Evolutionary conservation across 164 flowering plant species (phyloP).

Genomic region (Stephania cephalantha): DNA sequence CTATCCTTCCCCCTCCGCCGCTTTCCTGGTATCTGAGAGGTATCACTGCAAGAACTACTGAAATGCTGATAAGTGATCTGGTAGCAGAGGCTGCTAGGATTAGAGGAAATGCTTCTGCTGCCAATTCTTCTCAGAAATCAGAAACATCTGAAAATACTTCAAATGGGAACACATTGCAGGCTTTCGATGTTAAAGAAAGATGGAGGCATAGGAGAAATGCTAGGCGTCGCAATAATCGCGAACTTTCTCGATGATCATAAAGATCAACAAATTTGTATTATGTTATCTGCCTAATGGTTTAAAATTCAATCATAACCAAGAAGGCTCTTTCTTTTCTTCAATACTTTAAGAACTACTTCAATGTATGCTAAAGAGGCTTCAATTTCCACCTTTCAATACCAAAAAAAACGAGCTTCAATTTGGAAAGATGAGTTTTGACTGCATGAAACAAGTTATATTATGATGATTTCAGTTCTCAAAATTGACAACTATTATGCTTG

Average conservation of each 20-base stretch:
- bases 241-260: slow-evolving; percentile 18
- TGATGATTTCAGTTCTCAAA: not conserved
- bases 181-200: slow-evolving; percentile 53
- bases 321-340: too few relatives aligned
- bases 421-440: not conserved
- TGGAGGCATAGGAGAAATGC: slow-evolving; percentile 52
- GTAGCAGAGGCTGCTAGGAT: slow-evolving; percentile 67
- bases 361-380: not conserved
- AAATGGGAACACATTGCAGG: slow-evolving; percentile 14
- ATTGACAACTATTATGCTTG: not conserved
- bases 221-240: slow-evolving; percentile 18
- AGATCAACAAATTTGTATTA: not conserved
- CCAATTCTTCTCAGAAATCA: slow-evolving; percentile 1
- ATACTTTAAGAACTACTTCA: too few relatives aligned
- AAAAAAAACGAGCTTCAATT: too few relatives aligned
- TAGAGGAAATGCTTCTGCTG: slow-evolving; percentile 30
- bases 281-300: not conserved
- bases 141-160: slow-evolving; percentile 7
- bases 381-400: not conserved
- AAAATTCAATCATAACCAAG: too few relatives aligned
- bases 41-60: slow-evolving; percentile 75
- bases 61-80: slow-evolving; percentile 72
- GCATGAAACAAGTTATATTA: not conserved
- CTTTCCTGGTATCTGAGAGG: slow-evolving; percentile 97
- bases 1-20: slow-evolving; percentile 94